Percentiles rank a stretch among this genome's conserved stretches.
phyloP scores from a whole-genome alignment of 225 moss, liverwort and hornwort species.

The Rhytidiadelphus loreus region DNA sequence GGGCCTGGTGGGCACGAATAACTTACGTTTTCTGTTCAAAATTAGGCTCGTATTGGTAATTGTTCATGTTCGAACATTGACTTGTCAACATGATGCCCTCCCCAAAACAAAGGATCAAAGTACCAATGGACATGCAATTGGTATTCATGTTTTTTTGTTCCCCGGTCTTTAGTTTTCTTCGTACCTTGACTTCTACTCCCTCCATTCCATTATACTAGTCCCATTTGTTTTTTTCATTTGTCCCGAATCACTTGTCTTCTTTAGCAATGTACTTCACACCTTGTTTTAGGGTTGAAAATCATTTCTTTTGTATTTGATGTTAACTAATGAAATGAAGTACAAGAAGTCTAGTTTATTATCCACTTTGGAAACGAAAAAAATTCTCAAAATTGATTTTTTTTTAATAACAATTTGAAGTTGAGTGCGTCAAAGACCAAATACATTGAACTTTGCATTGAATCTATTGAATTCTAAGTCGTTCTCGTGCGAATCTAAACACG shows the following conservation, averaged over 20 bases:
- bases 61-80: background rate
- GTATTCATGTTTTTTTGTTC: background rate
- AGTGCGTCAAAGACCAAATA: background rate
- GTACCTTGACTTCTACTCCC: background rate
- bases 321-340: background rate
- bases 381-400: accelerated
- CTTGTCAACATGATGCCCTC: background rate
- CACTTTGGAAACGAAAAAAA: background rate
- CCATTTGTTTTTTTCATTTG: background rate
- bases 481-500: background rate
- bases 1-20: background rate
- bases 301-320: background rate
- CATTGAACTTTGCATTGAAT: background rate
- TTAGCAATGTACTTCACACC: too few species aligned
- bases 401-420: background rate
- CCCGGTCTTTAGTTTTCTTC: background rate
- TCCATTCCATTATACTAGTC: accelerated
- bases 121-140: background rate
- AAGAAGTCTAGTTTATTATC: background rate
- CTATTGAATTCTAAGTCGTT: accelerated
- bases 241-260: accelerated
- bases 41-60: too few species aligned
- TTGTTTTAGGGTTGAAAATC: background rate
- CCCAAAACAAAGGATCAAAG: background rate
- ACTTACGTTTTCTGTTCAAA: background rate